phyloP scores from a whole-genome alignment of 73 alveolate species.

The Symbiodinium pilosum region DNA sequence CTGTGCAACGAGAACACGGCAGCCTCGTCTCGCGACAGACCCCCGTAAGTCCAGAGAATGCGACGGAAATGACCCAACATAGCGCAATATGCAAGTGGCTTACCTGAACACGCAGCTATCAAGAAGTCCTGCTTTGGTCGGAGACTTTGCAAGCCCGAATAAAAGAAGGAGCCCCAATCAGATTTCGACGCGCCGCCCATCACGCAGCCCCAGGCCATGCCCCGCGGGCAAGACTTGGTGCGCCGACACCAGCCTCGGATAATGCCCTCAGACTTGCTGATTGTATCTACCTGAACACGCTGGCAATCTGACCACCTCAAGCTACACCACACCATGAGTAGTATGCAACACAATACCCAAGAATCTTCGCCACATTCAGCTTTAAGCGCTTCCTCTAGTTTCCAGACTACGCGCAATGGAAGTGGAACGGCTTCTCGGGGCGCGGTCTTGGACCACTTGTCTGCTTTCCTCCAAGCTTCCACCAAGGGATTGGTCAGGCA shows the following conservation, averaged over 20 bases:
- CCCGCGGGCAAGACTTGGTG: not conserved
- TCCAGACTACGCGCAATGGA: not conserved
- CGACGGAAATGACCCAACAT: constrained; percentile 20
- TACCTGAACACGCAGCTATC: not conserved
- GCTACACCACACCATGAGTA: not conserved
- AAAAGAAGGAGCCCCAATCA: not conserved
- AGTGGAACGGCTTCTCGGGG: not conserved
- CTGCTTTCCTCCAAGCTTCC: not conserved
- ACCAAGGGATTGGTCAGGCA: not conserved
- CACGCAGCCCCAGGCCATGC: not conserved
- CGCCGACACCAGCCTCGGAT: constrained; percentile 11
- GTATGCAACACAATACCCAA: not conserved
- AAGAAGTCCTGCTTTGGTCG: not conserved
- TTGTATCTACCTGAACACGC: not conserved
- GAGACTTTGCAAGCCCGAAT: not conserved
- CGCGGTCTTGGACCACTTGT: not conserved
- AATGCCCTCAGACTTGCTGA: not conserved
- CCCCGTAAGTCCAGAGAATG: not conserved
- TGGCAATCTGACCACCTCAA: not conserved
- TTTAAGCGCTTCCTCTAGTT: not conserved
- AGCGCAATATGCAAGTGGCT: not conserved
- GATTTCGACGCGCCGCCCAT: too few species aligned
- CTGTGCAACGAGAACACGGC: not conserved
- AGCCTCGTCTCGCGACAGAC: not conserved
- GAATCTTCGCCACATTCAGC: not conserved